Conservation (phyloP, 1,139 yeast genomes). For the Hansenula anomala region DNA sequence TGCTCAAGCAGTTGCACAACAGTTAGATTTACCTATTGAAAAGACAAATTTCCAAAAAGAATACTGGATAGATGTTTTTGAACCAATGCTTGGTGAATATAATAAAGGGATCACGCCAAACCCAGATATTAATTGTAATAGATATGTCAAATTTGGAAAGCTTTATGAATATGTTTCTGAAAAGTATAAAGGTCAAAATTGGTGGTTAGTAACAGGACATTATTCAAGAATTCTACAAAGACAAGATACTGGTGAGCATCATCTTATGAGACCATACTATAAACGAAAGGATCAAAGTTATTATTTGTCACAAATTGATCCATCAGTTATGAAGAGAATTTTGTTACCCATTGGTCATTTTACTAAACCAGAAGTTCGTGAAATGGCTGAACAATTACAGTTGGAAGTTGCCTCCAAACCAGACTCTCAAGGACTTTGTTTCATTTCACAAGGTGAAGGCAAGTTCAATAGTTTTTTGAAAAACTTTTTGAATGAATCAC, state of each 20-base stretch:
- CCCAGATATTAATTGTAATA: conserved; percentile 89
- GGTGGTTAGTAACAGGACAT: conserved; percentile 97
- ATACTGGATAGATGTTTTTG: conserved; percentile 89
- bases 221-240: conserved; percentile 60
- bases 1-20: conserved; percentile 60
- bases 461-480: conserved; percentile 70
- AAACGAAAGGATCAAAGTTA: conserved; percentile 83
- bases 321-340: conserved; percentile 40
- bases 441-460: conserved; percentile 62
- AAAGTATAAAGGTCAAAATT: conserved; percentile 31
- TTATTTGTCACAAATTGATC: conserved; percentile 68
- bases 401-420: conserved; percentile 73
- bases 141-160: conserved; percentile 80
- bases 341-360: conserved; percentile 79
- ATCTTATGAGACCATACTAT: conserved; percentile 57
- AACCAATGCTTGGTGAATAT: conserved; percentile 81
- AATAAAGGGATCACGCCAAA: conserved; percentile 80
- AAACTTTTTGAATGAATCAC: conserved; percentile 67
- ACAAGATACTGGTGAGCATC: conserved; percentile 28
- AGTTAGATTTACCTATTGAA: conserved; percentile 62
- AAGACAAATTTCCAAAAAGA: conserved; percentile 83
- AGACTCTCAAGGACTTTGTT: conserved; percentile 94
- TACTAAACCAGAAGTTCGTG: conserved; percentile 69
- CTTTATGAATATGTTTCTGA: conserved; percentile 49
- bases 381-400: conserved; percentile 45